These are phyloP conservation scores for Solanum clarkiae DNA, from an alignment of 257 asterid species.

Conservation along the genomic window DNA sequence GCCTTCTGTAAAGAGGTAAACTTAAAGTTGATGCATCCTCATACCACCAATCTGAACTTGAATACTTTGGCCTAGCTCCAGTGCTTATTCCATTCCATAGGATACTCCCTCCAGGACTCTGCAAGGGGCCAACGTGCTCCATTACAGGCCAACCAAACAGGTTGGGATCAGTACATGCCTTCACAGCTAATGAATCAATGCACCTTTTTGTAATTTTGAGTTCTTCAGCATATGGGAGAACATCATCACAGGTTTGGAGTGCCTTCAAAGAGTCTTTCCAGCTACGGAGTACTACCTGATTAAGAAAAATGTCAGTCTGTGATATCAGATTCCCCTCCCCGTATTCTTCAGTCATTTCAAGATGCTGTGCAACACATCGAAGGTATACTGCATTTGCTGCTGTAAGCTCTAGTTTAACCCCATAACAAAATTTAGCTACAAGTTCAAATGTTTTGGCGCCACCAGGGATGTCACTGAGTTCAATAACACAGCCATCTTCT, in stretches of 20 bases:
- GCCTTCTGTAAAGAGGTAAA: conserved; percentile 52
- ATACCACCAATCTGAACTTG: conserved; percentile 93
- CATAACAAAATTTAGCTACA: conserved; percentile 89
- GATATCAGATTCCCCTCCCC: conserved; percentile 83
- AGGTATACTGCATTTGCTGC: conserved; percentile 79
- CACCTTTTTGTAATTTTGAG: conserved; percentile 61
- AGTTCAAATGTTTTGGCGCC: conserved; percentile 86
- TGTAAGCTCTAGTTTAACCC: conserved; percentile 87
- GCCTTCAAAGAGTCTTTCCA: conserved; percentile 91
- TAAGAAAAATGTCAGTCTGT: conserved; percentile 66
- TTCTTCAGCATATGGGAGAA: conserved; percentile 51
- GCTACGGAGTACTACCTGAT: conserved; percentile 53
- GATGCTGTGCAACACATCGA: conserved; percentile 82
- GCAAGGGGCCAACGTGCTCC: conserved; percentile 97
- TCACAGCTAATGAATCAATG: conserved; percentile 70
- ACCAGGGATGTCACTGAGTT: conserved; percentile 68
- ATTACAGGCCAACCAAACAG: conserved; percentile 86
- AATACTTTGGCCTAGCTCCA: conserved; percentile 65
- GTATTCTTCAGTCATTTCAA: conserved; percentile 82
- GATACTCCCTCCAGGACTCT: conserved; percentile 94
- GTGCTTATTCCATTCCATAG: conserved; percentile 99
- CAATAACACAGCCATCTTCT: conserved; percentile 45
- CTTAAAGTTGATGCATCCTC: conserved; percentile 81
- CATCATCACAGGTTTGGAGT: conserved; percentile 69
- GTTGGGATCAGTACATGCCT: conserved; percentile 71